Percentiles rank a stretch among this genome's conserved stretches.
phyloP scores from a whole-genome alignment of 768 basidiomycete genomes.

The Psilocybe subaeruginosa region DNA sequence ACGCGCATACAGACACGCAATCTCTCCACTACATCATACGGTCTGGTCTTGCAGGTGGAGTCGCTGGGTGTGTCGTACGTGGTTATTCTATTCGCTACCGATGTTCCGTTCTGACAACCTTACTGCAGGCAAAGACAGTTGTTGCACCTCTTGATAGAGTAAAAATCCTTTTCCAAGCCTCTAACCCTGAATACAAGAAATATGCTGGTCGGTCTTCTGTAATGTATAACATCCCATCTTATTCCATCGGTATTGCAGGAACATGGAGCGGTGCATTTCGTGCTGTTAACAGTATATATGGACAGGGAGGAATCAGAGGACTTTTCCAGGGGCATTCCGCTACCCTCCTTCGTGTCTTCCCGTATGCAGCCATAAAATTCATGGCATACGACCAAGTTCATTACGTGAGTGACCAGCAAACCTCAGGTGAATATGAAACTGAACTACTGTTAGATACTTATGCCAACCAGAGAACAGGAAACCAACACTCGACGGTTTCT shows the following conservation, averaged over 20 bases:
- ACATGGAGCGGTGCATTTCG: slow-evolving; percentile 84
- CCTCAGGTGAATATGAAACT: neutral
- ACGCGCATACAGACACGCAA: slow-evolving; percentile 52
- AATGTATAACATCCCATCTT: neutral
- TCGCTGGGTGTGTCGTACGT: slow-evolving; percentile 92
- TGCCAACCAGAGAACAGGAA: slow-evolving; percentile 80
- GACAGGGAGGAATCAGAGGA: slow-evolving; percentile 69
- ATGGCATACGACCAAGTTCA: slow-evolving; percentile 94
- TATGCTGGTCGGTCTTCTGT: slow-evolving; percentile 72
- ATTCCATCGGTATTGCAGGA: slow-evolving; percentile 47
- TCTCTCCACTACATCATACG: slow-evolving; percentile 66
- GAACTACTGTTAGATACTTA: slow-evolving; percentile 62
- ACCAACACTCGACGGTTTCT: slow-evolving; percentile 80
- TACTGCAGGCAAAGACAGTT: slow-evolving; percentile 82
- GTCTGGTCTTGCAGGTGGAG: slow-evolving; percentile 89
- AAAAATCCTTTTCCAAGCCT: slow-evolving; percentile 98
- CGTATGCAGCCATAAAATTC: slow-evolving; percentile 96
- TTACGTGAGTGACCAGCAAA: slow-evolving; percentile 47
- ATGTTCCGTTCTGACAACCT: slow-evolving; percentile 13
- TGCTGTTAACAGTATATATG: slow-evolving; percentile 76
- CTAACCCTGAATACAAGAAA: slow-evolving; percentile 91
- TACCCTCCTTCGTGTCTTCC: slow-evolving; percentile 92
- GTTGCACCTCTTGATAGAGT: slow-evolving; percentile 97
- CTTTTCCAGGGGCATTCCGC: slow-evolving; percentile 96
- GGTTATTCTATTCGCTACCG: slow-evolving; percentile 11